phyloP scores from a whole-genome alignment of 805 yeast genomes.

The Candida jianshihensis region DNA sequence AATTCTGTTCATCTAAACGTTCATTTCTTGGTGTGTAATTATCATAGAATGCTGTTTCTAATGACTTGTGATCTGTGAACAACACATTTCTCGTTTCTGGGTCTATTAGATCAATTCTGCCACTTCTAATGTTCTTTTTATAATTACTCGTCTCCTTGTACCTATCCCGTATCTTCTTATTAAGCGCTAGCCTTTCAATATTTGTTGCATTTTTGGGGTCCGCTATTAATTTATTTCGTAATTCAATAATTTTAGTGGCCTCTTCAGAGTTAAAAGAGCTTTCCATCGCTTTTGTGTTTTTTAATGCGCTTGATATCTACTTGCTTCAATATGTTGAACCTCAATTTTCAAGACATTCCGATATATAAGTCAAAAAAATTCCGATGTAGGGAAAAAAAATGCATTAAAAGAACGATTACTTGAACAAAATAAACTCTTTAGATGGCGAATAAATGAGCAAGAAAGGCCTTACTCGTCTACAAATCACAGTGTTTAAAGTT shows the following conservation, averaged over 20 bases:
- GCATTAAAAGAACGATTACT: no score
- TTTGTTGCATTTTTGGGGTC: constrained; percentile 1
- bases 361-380: no score
- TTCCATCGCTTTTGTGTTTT: no score
- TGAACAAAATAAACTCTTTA: background rate
- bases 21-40: constrained; percentile 16
- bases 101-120: constrained; percentile 21
- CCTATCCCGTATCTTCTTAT: constrained; percentile 14
- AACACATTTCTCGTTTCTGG: constrained; percentile 6
- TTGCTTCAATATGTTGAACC: no score
- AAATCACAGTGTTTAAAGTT: background rate
- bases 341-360: no score
- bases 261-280: constrained; percentile 1
- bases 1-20: constrained; percentile 7
- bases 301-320: no score
- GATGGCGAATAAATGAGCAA: background rate
- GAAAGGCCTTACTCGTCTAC: background rate
- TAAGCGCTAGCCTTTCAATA: constrained; percentile 12
- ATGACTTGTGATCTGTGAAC: constrained; percentile 9
- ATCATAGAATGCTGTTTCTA: constrained; percentile 17
- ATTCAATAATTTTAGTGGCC: constrained; percentile 9
- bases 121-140: constrained; percentile 16
- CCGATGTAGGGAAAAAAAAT: no score
- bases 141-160: constrained; percentile 15
- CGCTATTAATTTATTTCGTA: constrained; percentile 11